Percentiles rank a stretch among this genome's conserved stretches.
Conservation (phyloP, 2,329 filamentous ascomycete genomes). For the Aureobasidium subglaciale region DNA sequence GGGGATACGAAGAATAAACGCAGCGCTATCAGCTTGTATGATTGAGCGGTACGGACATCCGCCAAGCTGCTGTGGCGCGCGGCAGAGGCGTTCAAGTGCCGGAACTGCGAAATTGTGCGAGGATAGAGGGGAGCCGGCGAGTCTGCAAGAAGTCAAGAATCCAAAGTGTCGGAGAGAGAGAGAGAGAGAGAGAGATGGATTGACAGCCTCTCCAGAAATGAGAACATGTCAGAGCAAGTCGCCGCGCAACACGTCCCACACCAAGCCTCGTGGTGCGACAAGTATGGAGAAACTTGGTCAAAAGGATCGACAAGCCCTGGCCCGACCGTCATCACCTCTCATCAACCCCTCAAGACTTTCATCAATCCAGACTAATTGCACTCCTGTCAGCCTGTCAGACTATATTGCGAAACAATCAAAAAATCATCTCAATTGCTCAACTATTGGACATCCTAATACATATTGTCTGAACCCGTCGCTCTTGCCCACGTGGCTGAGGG, state of each 20-base stretch:
- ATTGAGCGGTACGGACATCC: background rate
- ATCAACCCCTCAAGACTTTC: background rate
- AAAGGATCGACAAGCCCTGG: background rate
- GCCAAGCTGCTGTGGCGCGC: background rate
- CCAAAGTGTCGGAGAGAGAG: background rate
- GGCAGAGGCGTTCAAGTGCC: background rate
- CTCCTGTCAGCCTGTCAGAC: background rate
- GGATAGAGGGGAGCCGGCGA: background rate
- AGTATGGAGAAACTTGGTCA: slow-evolving; percentile 4
- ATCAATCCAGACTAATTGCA: background rate
- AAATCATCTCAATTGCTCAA: background rate
- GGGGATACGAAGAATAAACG: slow-evolving; percentile 11
- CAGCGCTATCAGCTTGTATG: slow-evolving; percentile 1
- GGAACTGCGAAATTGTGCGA: background rate
- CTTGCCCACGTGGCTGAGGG: background rate
- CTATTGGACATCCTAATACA: background rate
- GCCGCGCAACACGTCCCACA: slow-evolving; percentile 1
- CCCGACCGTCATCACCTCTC: background rate
- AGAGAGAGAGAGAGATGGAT: background rate
- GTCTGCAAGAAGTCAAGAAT: background rate
- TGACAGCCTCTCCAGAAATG: background rate
- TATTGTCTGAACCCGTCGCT: background rate
- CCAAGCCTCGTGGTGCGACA: background rate
- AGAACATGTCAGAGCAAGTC: background rate
- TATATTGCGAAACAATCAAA: background rate